Conservation (phyloP, 495 filamentous ascomycete species). For the Penicillium flavigenum region DNA sequence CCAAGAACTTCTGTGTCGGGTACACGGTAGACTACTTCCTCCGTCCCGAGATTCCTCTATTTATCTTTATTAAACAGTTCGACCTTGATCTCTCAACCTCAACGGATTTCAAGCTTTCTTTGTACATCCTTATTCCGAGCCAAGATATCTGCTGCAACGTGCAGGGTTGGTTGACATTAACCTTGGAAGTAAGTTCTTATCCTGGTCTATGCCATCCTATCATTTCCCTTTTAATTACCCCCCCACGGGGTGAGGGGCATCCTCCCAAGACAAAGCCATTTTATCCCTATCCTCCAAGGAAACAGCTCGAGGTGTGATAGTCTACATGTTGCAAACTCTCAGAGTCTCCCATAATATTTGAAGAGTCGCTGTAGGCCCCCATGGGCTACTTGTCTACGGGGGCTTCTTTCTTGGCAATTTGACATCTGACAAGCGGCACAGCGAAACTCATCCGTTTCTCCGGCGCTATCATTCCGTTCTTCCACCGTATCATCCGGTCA, state of each 20-base stretch:
- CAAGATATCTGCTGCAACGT: slow-evolving; percentile 10
- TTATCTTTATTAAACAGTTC: background rate
- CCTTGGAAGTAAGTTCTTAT: slow-evolving; percentile 14
- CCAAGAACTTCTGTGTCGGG: background rate
- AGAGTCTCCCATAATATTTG: background rate
- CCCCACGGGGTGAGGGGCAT: slow-evolving; percentile 9
- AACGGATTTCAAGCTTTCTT: background rate
- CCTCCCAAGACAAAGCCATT: background rate
- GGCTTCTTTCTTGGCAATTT: slow-evolving; percentile 19
- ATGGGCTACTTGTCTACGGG: background rate
- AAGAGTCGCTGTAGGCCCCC: background rate
- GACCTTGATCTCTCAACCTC: background rate
- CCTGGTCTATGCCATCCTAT: slow-evolving; percentile 9
- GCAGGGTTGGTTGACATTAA: slow-evolving; percentile 7
- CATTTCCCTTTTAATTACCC: background rate
- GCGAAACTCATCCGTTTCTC: slow-evolving; percentile 42
- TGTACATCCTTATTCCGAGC: background rate
- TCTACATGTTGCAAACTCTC: background rate
- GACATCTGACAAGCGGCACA: slow-evolving; percentile 17
- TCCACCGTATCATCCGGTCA: slow-evolving; percentile 18
- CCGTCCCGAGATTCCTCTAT: background rate
- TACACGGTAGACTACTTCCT: background rate
- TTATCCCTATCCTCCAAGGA: background rate
- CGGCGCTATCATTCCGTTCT: slow-evolving; percentile 29
- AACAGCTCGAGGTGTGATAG: background rate